Base-by-base conservation (phyloP, 2,329 filamentous ascomycete genomes). In the Cladosporium colombiae region DNA sequence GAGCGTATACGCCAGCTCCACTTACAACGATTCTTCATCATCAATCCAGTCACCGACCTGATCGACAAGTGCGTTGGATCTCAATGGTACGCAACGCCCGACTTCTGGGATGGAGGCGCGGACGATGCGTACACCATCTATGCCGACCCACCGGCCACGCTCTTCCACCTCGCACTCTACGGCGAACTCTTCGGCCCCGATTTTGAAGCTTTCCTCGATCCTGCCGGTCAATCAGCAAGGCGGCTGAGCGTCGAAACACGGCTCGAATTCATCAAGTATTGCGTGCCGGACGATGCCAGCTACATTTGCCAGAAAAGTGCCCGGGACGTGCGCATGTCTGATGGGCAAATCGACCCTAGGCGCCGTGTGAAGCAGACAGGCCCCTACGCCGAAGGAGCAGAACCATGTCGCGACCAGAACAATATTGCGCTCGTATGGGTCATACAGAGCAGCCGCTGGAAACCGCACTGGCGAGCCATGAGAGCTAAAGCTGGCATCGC, bases 51-150 rank as follows among this genome's bases (percentile, higher is more conserved):
- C n/a, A 69, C 69, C 2, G 72, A 77, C 66, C 65, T 73, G 50
- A 75, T 77, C 35, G 76, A 78, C 66, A 70, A 74, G 44, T 74
- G 75, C 69, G 74, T 74, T 14, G 76, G 75, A 0, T 2, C 16
- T 2, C 75, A 77, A 64, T 77, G 74, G 74, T 70, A 70, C 31
- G 23, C 29, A 1, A 68, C 68, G 0, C 55, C 64, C 6, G 35
- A 73, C 35, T 77, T 77, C 67, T 77, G 75, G 75, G 29, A 71
- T 31, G 74, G 74, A 10, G 75, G 74, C n/a, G 74, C 73, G 11
- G 70, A 68, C 44, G 74, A 77, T 62, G 70, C 75, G 4, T 67
- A 67, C 40, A 76, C 74, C 3, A 65, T 76, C 37, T 16, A 64
- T 16, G 65, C 71, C 10, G 74, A 77, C 3, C 56, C 73, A 3